Base-by-base conservation (phyloP, 2,329 filamentous ascomycete species). In the Westerdykella aurantiaca region DNA sequence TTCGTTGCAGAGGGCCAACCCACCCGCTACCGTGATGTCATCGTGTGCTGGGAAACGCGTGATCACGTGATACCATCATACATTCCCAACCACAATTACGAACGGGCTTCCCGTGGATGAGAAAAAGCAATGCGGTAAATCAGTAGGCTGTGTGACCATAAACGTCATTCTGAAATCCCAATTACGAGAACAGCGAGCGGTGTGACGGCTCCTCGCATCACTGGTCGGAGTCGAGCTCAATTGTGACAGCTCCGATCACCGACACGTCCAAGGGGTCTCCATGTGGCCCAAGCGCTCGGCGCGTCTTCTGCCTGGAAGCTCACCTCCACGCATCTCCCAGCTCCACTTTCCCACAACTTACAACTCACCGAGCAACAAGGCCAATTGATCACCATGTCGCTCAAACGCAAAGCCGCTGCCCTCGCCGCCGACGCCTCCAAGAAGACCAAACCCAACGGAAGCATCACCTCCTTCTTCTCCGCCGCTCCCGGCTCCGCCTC, bases 391-490 rank as follows among this genome's bases (percentile, higher is more conserved):
- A 61, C 34, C 47, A 75, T 75, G 72, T 71, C 70, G 43, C 67
- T 76, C 52, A 77, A 77, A 58, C 72, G 74, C 46, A 76, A 76
- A 60, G 72, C 73, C 29, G 67, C 65, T 42, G 68, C 72, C 31
- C 68, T 68, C 18, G 63, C 68, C 13, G 67, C 70, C 11, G 69
- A 71, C 14, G 68, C 69, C 40, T 61, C 68, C 29, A 76, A 76
- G 56, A 76, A 76, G 56, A 61, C 72, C 31, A 76, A 76, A 52
- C 57, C 78, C 42, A 85, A 93, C 60, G 81, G 76, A 49, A 89
- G 77, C 71, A 95, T 98, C 61, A 90, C 84, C 22, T 86, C 88
- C 13, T 97, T 97, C 76, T 97, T 98, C 60, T 79, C 81, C 12
- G 74, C 79, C 14, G 82, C 88, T 5, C 67, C 64, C 45, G 51